Evolutionary conservation across 2,329 filamentous ascomycete genomes (phyloP).

Genomic region (Chrysosphaeria jannelii): DNA sequence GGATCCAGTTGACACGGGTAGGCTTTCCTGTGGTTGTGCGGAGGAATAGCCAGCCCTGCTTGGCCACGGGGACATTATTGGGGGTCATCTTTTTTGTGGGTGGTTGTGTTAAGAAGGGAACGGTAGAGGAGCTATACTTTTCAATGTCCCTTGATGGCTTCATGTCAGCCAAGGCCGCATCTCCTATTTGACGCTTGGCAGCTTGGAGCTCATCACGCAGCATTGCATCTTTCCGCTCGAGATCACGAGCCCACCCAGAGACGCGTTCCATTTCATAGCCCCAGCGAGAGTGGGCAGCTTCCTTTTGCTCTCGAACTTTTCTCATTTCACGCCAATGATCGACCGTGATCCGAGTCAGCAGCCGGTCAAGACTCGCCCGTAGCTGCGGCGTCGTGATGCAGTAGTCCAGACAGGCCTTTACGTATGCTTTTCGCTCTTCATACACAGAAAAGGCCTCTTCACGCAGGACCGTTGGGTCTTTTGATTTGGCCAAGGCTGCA

Average conservation of each 20-base stretch:
- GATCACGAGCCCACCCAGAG: slow-evolving; percentile 73
- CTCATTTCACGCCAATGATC: slow-evolving; percentile 79
- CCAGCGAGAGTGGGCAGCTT: slow-evolving; percentile 34
- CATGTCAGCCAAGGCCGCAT: slow-evolving; percentile 34
- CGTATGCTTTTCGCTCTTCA: slow-evolving; percentile 67
- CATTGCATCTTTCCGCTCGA: slow-evolving; percentile 63
- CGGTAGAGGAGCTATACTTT: slow-evolving; percentile 69
- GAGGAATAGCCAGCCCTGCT: slow-evolving; percentile 84
- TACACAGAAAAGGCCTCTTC: slow-evolving; percentile 93
- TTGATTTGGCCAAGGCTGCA: slow-evolving; percentile 62
- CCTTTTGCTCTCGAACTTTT: slow-evolving; percentile 32
- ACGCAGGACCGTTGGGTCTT: slow-evolving; percentile 67
- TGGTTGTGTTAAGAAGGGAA: slow-evolving; percentile 48
- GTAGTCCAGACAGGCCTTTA: slow-evolving; percentile 82
- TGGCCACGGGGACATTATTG: slow-evolving; percentile 20
- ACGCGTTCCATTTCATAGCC: slow-evolving; percentile 68
- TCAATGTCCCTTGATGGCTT: slow-evolving; percentile 79
- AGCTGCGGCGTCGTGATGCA: slow-evolving; percentile 68
- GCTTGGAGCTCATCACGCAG: slow-evolving; percentile 59
- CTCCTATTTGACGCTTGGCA: slow-evolving; percentile 57
- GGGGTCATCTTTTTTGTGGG: slow-evolving; percentile 26
- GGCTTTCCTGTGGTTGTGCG: slow-evolving; percentile 64
- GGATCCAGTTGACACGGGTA: slow-evolving; percentile 63
- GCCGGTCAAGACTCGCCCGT: slow-evolving; percentile 52
- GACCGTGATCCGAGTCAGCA: slow-evolving; percentile 57